Evolutionary conservation across 495 filamentous ascomycete genomes (phyloP), one percentile per base, ranked within the genome.

Genomic region (Penicillium pulvis): DNA sequence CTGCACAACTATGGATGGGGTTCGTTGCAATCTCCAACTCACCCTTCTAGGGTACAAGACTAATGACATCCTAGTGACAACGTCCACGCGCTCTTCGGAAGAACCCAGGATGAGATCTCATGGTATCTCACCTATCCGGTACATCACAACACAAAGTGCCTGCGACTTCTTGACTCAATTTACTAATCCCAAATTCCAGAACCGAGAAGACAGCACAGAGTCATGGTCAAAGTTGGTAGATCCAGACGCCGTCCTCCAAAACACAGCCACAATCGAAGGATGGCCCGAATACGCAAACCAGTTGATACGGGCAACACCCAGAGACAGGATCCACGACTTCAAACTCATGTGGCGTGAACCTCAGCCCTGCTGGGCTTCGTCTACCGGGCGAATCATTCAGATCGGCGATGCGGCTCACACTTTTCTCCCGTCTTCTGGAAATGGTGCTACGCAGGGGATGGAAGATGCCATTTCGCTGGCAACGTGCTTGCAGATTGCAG

Each of bases 371-470:
- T 47, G 53, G 53, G 77, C 85, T 23, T 87, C 82, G 1, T 73
- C 80, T 4, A 73, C 75, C 12, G 77, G 79, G 4, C 75, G 83
- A 9, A 84, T 86, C 26, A 76, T 78, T 45, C 74, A 88, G 16
- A 81, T 91, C 23, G 89, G 88, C 23, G 88, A 91, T 65, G 77
- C 86, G 11, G 88, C 88, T 0, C 89, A 92, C 68, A 82, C 89
- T 0, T 89, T 90, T 66, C 71, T 90, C 7, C 88, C 88, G 0
- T 85, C 85, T 0, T 85, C 81, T 17, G 84, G 84, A 17, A 85
- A 88, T 59, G 89, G 89, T 0, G 88, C 85, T 0, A 87, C 81
- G 26, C 84, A 89, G 61, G 85, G 83, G 2, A 83, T 91, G 53
- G 88, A 91, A 65, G 89, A 91, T 67, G 89, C 83, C 1, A 78